Base-by-base conservation (phyloP, 2,329 filamentous ascomycete genomes). In the Proliferodiscus dingleyae region DNA sequence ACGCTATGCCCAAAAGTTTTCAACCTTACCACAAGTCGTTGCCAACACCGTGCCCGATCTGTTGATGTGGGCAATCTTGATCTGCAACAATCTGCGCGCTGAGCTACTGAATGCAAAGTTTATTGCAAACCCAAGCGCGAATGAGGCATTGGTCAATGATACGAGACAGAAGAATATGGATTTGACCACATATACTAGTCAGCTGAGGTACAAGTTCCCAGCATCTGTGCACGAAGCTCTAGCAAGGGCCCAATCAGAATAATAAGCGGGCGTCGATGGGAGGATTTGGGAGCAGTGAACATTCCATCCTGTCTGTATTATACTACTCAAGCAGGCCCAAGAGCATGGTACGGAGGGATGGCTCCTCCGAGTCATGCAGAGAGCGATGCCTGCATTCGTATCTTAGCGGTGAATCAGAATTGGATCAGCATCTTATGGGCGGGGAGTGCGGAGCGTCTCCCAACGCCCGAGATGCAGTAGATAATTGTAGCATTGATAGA, bases 51-150 rank as follows among this genome's bases (percentile, higher is more conserved):
- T 96, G 58, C 91, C 91, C 15, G 89, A 91, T 66, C 74, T 97
- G 51, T 77, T 98, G 52, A 85, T 95, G 71, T 97, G 93, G 93
- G 89, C 89, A 40, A 88, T 98, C 55, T 78, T 85, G 33, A 89
- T 87, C 69, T 94, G 90, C 67, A 83, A 85, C 40, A 78, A 82
- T 46, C 85, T 95, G 67, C 80, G 87, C 51, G 83, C 86, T 57
- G 72, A 82, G 50, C 74, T 94, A 37, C 75, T 77, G 45, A 77
- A 74, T 47, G 82, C 83, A 22, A 78, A 84, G 57, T 96, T 85
- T 66, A 89, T 85, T 56, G 84, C 80, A 52, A 84, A 85, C 66
- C 80, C 82, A 61, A 77, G 77, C 45, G 84, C 75, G 53, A 73
- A 75, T 61, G 74, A 69, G 63, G 69, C 72, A 65, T 77, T 89